Conservation (phyloP, 768 basidiomycete genomes). For the Xerocomellus chrysenteron region DNA sequence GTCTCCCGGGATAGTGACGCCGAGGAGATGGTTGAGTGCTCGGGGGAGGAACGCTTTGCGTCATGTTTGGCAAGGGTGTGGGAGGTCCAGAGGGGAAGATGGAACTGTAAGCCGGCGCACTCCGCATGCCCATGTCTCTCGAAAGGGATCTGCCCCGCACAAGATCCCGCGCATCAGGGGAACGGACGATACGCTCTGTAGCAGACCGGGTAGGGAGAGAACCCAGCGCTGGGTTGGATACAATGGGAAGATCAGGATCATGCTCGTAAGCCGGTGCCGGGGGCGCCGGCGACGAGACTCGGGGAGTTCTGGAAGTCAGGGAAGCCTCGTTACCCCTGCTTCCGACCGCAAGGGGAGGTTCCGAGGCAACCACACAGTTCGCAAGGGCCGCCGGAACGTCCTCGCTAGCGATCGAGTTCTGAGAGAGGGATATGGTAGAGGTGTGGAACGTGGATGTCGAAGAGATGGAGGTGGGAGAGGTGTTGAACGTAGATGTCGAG, state of each 20-base stretch:
- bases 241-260: slow-evolving; percentile 27
- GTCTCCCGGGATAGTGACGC: slow-evolving; percentile 33
- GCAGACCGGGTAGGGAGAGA: slow-evolving; percentile 31
- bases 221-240: slow-evolving; percentile 14
- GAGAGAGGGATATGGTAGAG: slow-evolving; percentile 19
- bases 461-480: slow-evolving; percentile 29
- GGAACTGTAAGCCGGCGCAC: slow-evolving; percentile 33
- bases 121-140: slow-evolving; percentile 32
- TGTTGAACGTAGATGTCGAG: slow-evolving; percentile 28
- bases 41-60: slow-evolving; percentile 25
- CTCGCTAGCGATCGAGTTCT: slow-evolving; percentile 18
- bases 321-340: slow-evolving; percentile 16
- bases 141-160: slow-evolving; percentile 34
- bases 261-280: slow-evolving; percentile 23
- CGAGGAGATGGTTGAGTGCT: slow-evolving; percentile 28
- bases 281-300: slow-evolving; percentile 27
- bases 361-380: slow-evolving; percentile 21
- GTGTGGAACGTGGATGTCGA: slow-evolving; percentile 29
- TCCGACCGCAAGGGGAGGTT: slow-evolving; percentile 21
- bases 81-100: slow-evolving; percentile 36
- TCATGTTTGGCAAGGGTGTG: slow-evolving; percentile 22
- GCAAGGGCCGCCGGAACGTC: slow-evolving; percentile 16
- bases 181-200: slow-evolving; percentile 33
- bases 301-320: slow-evolving; percentile 18
- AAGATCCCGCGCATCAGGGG: slow-evolving; percentile 27